Conservation (phyloP, 768 basidiomycete genomes). For the Saitozyma podzolica region DNA sequence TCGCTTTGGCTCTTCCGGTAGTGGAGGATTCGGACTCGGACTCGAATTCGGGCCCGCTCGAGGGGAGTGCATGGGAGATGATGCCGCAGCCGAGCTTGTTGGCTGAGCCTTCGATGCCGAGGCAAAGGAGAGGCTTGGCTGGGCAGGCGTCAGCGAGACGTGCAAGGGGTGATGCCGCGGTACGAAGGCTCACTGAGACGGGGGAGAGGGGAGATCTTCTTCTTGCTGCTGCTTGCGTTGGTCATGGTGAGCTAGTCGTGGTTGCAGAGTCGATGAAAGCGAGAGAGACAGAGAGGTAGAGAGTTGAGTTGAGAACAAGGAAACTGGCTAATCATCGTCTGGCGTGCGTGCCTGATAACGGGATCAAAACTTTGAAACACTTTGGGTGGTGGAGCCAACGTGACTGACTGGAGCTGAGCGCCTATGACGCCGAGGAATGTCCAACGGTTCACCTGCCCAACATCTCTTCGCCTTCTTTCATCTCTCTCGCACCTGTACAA, state of each 20-base stretch:
- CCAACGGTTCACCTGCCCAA: too few relatives aligned
- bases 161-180: not conserved
- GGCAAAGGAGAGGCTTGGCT: constrained; percentile 62
- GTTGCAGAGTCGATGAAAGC: not conserved
- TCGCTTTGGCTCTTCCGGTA: too few relatives aligned
- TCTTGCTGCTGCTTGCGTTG: constrained; percentile 23
- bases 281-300: not conserved
- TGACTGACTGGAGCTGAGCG: too few relatives aligned
- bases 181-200: constrained; percentile 23
- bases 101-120: constrained; percentile 95
- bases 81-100: constrained; percentile 96
- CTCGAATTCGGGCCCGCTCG: not conserved
- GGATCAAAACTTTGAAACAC: too few relatives aligned
- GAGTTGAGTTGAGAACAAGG: not conserved
- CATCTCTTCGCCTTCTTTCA: too few relatives aligned
- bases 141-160: not conserved
- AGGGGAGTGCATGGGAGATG: constrained; percentile 68
- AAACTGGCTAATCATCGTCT: not conserved
- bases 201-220: constrained; percentile 38
- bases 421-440: too few relatives aligned
- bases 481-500: too few relatives aligned
- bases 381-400: too few relatives aligned
- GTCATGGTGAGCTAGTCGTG: constrained; percentile 14
- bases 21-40: constrained; percentile 5
- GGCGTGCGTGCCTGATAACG: too few relatives aligned